Evolutionary conservation across 768 basidiomycete genomes (phyloP), one percentile per base, ranked within the genome.

Genomic region (Naganishia vaughanmartiniae): DNA sequence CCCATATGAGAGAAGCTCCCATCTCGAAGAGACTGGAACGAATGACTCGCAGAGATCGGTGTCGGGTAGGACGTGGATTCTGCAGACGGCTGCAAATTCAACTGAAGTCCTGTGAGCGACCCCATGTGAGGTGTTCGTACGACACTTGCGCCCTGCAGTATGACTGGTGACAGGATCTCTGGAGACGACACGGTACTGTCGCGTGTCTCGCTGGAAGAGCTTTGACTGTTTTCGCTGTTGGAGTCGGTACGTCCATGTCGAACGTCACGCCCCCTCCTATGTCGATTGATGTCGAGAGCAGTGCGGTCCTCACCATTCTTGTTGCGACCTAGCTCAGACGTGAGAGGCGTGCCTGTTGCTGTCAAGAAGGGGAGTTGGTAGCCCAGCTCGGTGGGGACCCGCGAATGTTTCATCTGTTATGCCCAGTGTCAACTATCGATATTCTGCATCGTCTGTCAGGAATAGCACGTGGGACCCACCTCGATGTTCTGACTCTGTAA

Each of bases 401-500:
- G 46, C 0, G 30, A 53, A 30, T 24, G n/a, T 34, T 56, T 45
- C 36, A 48, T 54, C 54, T 56, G 21, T 48, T 14, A 10, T 19
- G 7, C 5, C 15, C 31, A 21, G 51, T 0, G 28, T 24, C n/a
- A 26, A n/a, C n/a, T 10, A 17, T n/a, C 42, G 51, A 19, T n/a
- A 14, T 15, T 51, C 48, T 7, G 12, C 14, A 7, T 24, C 12
- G 24, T 46, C 26, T 9, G 0, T 36, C 63, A 4, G 1, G 30
- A 4, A 1, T 6, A 2, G 7, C 7, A 2, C n/a, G 19, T 42
- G 2, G 4, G 21, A 55, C 69, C 53, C 1, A 70, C 69, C 39
- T 21, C 63, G 1, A 70, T 39, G 24, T 73, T 69, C n/a, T 73
- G 69, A 21, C 48, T 55, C 28, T 73, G 65, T 21, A 72, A 36